Conservation (phyloP, 495 filamentous ascomycete species). For the Neurospora pannonica region DNA sequence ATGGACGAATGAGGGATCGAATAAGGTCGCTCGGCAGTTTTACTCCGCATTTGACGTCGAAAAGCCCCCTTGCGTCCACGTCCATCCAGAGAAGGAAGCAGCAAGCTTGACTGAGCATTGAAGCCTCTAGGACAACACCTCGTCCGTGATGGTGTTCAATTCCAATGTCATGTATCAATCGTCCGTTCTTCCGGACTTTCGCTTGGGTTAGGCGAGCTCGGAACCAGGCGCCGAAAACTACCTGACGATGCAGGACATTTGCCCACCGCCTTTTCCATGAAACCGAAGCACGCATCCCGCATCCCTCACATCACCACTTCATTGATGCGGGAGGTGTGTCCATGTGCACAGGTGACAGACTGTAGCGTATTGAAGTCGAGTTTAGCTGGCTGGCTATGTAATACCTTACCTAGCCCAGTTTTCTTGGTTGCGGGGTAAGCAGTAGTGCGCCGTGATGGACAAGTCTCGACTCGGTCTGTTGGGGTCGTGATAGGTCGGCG, state of each 20-base stretch:
- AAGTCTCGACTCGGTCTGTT: neutral
- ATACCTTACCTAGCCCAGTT: neutral
- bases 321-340: neutral
- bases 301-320: neutral
- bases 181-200: neutral
- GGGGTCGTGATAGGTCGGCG: neutral
- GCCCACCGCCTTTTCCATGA: neutral
- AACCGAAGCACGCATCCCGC: neutral
- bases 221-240: neutral
- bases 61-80: neutral
- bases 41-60: neutral
- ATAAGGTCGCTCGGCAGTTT: neutral
- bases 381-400: neutral
- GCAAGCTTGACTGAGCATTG: neutral
- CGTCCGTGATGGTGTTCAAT: neutral
- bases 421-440: neutral
- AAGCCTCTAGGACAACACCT: neutral
- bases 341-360: neutral
- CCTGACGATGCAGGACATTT: neutral
- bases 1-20: neutral
- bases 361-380: neutral
- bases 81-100: neutral
- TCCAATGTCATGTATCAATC: neutral
- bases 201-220: neutral
- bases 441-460: neutral